Evolutionary conservation across 495 filamentous ascomycete genomes (phyloP), one percentile per base, ranked within the genome.

Genomic region (Trichocladium uniseriatum): DNA sequence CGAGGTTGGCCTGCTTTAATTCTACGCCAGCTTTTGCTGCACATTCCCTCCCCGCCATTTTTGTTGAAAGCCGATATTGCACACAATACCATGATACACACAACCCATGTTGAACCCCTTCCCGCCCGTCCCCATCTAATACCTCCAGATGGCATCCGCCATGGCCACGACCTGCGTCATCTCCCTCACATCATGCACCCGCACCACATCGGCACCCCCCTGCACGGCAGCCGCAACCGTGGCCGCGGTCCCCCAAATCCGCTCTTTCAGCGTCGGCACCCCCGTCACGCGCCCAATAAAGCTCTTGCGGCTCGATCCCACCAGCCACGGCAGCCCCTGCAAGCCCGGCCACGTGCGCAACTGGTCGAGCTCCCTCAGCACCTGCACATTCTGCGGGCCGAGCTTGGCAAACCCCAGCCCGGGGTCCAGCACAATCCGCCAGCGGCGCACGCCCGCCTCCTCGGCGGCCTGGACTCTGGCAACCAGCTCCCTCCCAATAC

Each of bases 361-460:
- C 43, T 78, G 73, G 11, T 72, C 71, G 31, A 96, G 64, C 1
- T 77, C 64, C 13, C 86, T 70, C 42, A 98, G 67, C 7, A 98
- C 67, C 47, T 88, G 80, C 19, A 98, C 63, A 65, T 95, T 94
- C 61, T 94, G 85, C 18, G 73, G 71, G 53, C 79, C 75, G 2
- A 77, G 78, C 69, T 98, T 98, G 19, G 92, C 87, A 53, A 98
- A 98, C 0, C 92, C 92, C 9, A 98, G 79, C 0, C 92, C 92
- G 0, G 92, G 92, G 57, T 98, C 92, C 3, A 98, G 78, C 38
- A 97, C 83, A 39, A 98, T 90, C 37, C 92, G 85, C 92, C 92
- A 98, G 11, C 91, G 79, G 0, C 85, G 73, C 7, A 98, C 77
- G 1, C 92, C 92, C 2, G 88, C 87, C 32, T 70, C 77, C 66